These are phyloP conservation scores for Linnemannia elongata DNA, from an alignment of 192 early-diverging fungal genomes.

Conservation along the genomic window DNA sequence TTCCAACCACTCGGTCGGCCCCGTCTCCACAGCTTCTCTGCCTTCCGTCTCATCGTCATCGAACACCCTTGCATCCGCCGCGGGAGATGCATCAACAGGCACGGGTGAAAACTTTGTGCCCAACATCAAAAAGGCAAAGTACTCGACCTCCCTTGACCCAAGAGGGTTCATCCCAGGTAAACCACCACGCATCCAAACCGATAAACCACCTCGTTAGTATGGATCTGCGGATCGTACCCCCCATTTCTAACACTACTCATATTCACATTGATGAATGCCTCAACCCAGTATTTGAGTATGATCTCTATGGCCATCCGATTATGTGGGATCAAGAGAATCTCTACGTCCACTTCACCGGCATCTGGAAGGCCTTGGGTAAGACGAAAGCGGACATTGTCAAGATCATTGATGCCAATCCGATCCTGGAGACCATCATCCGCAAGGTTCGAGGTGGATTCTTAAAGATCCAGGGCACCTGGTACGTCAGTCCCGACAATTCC, in stretches of 20 bases:
- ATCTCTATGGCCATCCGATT: constrained; percentile 68
- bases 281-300: constrained; percentile 68
- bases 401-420: constrained; percentile 71
- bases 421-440: constrained; percentile 63
- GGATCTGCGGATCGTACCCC: background rate
- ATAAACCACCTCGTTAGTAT: background rate
- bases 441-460: constrained; percentile 73
- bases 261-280: background rate
- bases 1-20: constrained; percentile 20
- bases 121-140: constrained; percentile 68
- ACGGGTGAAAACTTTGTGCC: constrained; percentile 51
- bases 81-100: constrained; percentile 30
- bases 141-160: constrained; percentile 72
- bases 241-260: background rate
- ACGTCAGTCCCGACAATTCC: constrained; percentile 25
- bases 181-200: background rate
- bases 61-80: constrained; percentile 16
- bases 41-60: constrained; percentile 31
- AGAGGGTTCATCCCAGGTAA: constrained; percentile 74
- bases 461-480: constrained; percentile 75
- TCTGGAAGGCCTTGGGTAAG: constrained; percentile 72
- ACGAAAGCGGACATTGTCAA: constrained; percentile 73
- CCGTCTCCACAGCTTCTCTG: constrained; percentile 29
- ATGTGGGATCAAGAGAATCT: constrained; percentile 76
- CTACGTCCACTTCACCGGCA: constrained; percentile 73